Evolutionary conservation across 306 rosid genomes (phyloP), one percentile per base, ranked within the genome.

Genomic region (Vicia faba): DNA sequence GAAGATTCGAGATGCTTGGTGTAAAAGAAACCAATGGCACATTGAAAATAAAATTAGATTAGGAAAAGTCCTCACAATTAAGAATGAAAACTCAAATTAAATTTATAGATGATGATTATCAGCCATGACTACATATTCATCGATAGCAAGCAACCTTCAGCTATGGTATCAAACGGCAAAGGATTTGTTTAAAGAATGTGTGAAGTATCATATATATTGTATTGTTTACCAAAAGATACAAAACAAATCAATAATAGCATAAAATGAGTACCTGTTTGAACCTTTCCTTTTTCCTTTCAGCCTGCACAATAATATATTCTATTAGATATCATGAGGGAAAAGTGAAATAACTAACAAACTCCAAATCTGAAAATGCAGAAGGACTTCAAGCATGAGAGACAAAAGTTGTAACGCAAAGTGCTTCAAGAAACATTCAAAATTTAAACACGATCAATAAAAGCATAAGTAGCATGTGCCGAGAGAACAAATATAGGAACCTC

Each of bases 261-360:
- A 69, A 69, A 45, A 79, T 12, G 19, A 64, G 25, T 88, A 93
- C 99, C 99, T 90, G 95, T 79, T 86, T 86, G 72, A 39, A 74
- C 74, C 99, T 86, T 77, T 84, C 85, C 81, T 79, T 87, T 16
- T 71, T 74, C 78, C 80, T 84, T 79, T 81, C 90, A 36, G 75
- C 88, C 99, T 93, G 90, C 85, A 79, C 39, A 67, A 57, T 18
- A 82, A 60, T 49, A 63, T 13, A 8, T 11, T 35, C 11, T 15
- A 75, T 84, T 48, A 77, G 73, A 68, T 56, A 51, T 48, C 26
- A 14, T 7, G 18, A 15, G 14, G 10, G 16, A 20, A 36, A 51
- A 61, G 7, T 11, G 13, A 19, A 39, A 38, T 38, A 39, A 39
- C n/a, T 5, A 11, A 26, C 68, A 39, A 69, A 46, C 62, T 31